Percentiles rank a stretch among this genome's conserved stretches.
Conservation (phyloP, 106 monocot genomes). For the Dioscorea zingiberensis region DNA sequence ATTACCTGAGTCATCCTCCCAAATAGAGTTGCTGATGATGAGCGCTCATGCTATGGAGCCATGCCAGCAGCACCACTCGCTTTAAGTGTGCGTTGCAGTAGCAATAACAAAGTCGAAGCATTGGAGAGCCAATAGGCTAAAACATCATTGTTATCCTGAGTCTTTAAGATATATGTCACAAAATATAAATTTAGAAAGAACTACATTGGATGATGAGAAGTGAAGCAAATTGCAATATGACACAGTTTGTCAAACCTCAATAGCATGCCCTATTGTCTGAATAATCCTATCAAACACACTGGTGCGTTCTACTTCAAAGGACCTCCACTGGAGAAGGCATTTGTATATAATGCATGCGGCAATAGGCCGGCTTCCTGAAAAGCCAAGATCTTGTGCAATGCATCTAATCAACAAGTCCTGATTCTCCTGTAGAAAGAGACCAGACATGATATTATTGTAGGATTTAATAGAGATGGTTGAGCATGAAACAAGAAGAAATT, state of each 20-base stretch:
- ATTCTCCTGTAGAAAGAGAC: conserved; percentile 64
- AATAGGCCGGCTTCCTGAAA: conserved; percentile 75
- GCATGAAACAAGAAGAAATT: not conserved
- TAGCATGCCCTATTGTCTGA: conserved; percentile 97
- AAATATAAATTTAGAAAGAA: conserved; percentile 4
- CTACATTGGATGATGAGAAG: not conserved
- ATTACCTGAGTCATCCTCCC: conserved; percentile 94
- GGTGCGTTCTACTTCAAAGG: conserved; percentile 97
- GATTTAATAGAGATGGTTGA: not conserved
- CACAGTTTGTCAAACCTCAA: conserved; percentile 55
- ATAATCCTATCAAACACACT: conserved; percentile 98
- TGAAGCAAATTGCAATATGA: not conserved
- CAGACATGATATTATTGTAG: not conserved
- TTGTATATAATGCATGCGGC: conserved; percentile 97
- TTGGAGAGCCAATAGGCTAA: conserved; percentile 99
- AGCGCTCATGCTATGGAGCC: conserved; percentile 79
- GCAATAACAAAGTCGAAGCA: conserved; percentile 77
- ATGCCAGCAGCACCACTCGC: conserved; percentile 89
- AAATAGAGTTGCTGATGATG: conserved; percentile 82
- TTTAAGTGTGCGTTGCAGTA: conserved; percentile 94
- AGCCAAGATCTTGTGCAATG: conserved; percentile 84
- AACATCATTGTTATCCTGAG: conserved; percentile 91
- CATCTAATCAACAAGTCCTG: conserved; percentile 91
- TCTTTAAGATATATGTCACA: conserved; percentile 38
- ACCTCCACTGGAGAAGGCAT: conserved; percentile 98